Evolutionary conservation across 2,329 filamentous ascomycete species (phyloP).

Genomic region (Colletotrichum karsti): DNA sequence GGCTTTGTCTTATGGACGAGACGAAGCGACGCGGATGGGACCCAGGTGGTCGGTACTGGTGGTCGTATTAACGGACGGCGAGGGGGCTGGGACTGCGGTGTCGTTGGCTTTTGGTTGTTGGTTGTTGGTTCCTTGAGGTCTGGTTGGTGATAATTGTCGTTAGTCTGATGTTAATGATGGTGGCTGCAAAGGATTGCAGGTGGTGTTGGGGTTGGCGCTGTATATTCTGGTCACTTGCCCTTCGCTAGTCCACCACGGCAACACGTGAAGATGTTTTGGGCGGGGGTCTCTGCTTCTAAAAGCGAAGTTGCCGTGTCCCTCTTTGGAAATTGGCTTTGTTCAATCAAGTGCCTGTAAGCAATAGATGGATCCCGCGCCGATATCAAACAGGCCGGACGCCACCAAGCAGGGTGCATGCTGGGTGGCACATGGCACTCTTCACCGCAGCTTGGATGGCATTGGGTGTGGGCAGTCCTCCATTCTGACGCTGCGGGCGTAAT

Average conservation of each 20-base stretch:
- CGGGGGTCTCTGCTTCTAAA: neutral
- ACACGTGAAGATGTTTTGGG: conserved; percentile 14
- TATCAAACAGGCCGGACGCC: neutral
- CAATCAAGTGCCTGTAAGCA: neutral
- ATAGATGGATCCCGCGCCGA: neutral
- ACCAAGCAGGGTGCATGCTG: neutral
- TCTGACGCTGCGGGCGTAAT: neutral
- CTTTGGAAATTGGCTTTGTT: neutral
- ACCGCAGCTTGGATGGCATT: neutral
- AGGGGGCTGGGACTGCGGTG: neutral
- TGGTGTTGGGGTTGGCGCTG: neutral
- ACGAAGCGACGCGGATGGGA: neutral
- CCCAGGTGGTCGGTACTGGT: neutral
- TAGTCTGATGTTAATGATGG: no score
- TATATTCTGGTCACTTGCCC: conserved; percentile 8
- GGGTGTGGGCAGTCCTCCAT: no score
- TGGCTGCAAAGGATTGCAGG: neutral
- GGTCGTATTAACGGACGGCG: neutral
- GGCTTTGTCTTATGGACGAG: neutral
- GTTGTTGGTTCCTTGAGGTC: neutral
- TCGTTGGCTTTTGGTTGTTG: neutral
- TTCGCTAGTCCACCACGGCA: neutral
- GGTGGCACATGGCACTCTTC: neutral
- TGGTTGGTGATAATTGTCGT: neutral
- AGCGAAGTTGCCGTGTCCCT: neutral